Evolutionary conservation across 106 monocot genomes (phyloP).

Genomic region (Xerophyta viscosa): DNA sequence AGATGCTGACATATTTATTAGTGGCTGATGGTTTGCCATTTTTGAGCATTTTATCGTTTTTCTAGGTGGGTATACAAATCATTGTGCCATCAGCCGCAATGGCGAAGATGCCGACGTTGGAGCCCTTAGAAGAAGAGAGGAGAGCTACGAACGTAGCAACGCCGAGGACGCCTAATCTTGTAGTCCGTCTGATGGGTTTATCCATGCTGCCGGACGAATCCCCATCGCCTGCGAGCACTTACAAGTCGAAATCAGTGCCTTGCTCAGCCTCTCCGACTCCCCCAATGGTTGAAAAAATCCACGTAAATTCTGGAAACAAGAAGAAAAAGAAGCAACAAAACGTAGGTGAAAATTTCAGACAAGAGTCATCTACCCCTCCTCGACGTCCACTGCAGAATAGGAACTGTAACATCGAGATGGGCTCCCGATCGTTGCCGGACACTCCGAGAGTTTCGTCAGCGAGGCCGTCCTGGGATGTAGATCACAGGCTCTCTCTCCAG

Average conservation of each 20-base stretch:
- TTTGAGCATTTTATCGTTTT: no score
- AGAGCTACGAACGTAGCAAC: constrained; percentile 16
- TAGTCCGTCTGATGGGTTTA: constrained; percentile 66
- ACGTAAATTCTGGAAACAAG: constrained; percentile 6
- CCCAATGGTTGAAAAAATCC: not conserved
- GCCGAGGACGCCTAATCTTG: constrained; percentile 45
- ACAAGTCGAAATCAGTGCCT: not conserved
- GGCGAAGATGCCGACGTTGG: not conserved
- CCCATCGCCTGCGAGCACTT: not conserved
- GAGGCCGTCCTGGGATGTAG: constrained; percentile 21
- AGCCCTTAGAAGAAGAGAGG: not conserved
- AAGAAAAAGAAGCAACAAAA: constrained; percentile 10
- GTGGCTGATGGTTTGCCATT: no score
- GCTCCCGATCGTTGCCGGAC: constrained; percentile 47
- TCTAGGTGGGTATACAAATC: constrained; percentile 13
- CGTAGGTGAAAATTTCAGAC: not conserved
- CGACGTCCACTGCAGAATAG: constrained; percentile 36
- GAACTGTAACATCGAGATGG: constrained; percentile 25
- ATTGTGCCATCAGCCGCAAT: not conserved
- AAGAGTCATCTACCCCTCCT: constrained; percentile 2
- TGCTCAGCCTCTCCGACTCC: not conserved
- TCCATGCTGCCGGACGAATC: constrained; percentile 24
- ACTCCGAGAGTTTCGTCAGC: constrained; percentile 55
- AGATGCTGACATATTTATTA: no score
- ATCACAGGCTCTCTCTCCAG: constrained; percentile 48